A percentile compares a stretch with the other conserved stretches of the same genome.
Conservation (phyloP, 2,329 filamentous ascomycete genomes). For the Verticillium longisporum region DNA sequence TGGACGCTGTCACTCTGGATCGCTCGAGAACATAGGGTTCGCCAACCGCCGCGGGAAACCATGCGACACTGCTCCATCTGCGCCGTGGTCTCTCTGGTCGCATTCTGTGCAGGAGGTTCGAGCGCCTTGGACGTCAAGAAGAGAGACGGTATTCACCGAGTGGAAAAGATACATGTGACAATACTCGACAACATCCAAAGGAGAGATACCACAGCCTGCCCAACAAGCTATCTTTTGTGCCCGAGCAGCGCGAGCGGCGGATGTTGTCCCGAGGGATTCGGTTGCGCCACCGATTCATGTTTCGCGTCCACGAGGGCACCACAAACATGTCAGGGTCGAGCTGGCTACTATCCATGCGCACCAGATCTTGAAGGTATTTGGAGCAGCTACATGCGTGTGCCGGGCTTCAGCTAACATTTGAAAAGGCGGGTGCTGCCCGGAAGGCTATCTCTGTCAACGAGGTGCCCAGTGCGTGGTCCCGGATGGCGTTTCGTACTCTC, state of each 20-base stretch:
- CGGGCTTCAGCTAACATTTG: background rate
- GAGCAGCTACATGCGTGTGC: no score
- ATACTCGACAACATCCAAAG: slow-evolving; percentile 4
- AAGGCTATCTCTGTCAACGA: slow-evolving; percentile 35
- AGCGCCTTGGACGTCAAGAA: slow-evolving; percentile 19
- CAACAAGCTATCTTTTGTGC: slow-evolving; percentile 22
- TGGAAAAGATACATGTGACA: slow-evolving; percentile 18
- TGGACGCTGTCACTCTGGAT: background rate
- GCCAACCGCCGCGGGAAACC: background rate
- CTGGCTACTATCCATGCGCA: slow-evolving; percentile 33
- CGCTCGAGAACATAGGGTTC: background rate
- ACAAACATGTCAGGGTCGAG: slow-evolving; percentile 26
- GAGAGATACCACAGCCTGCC: slow-evolving; percentile 16
- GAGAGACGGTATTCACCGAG: slow-evolving; percentile 22
- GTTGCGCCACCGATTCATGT: slow-evolving; percentile 40
- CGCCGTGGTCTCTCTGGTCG: slow-evolving; percentile 1
- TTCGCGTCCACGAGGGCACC: slow-evolving; percentile 37
- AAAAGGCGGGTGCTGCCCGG: slow-evolving; percentile 36
- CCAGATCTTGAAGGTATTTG: slow-evolving; percentile 25
- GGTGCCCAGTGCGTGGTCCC: slow-evolving; percentile 34
- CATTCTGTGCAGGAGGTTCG: background rate
- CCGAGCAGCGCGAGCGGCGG: slow-evolving; percentile 32
- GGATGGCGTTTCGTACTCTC: slow-evolving; percentile 29
- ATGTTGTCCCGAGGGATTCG: slow-evolving; percentile 41
- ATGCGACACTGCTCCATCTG: slow-evolving; percentile 3